Conservation (phyloP, 106 monocot genomes). For the Dioscorea dumetorum region DNA sequence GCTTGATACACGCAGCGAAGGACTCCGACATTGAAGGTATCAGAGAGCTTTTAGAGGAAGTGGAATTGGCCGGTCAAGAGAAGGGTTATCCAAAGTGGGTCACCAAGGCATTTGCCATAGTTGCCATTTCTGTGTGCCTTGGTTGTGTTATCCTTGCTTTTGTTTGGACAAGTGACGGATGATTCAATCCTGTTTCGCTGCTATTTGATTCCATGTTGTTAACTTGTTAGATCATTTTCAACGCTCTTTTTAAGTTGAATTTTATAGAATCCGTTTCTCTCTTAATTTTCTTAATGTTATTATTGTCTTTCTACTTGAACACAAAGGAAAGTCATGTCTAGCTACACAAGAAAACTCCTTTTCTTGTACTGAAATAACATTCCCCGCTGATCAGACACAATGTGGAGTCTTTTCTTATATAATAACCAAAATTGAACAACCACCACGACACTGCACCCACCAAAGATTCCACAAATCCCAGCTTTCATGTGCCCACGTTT, state of each 20-base stretch:
- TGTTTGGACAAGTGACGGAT: constrained; percentile 71
- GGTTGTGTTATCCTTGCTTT: constrained; percentile 61
- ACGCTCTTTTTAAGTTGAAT: no score
- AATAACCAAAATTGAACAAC: no score
- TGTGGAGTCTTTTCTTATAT: no score
- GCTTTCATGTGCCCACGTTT: no score
- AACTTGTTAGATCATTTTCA: no score
- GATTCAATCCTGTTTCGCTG: constrained; percentile 4
- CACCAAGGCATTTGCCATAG: constrained; percentile 49
- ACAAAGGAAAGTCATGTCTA: no score
- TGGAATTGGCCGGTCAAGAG: constrained; percentile 68
- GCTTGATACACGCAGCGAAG: constrained; percentile 63
- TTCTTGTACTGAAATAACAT: no score
- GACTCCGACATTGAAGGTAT: constrained; percentile 80
- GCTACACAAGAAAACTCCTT: no score
- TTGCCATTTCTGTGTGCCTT: constrained; percentile 39
- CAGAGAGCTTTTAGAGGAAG: constrained; percentile 53
- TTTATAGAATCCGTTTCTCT: not conserved
- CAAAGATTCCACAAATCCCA: no score
- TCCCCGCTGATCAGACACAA: no score
- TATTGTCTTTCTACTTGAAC: not conserved
- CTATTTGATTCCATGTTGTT: no score
- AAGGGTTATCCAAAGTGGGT: constrained; percentile 35
- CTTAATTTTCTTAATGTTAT: not conserved
- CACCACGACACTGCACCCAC: no score